phyloP scores from a whole-genome alignment of 768 basidiomycete species.

The Auricularia sp. region DNA sequence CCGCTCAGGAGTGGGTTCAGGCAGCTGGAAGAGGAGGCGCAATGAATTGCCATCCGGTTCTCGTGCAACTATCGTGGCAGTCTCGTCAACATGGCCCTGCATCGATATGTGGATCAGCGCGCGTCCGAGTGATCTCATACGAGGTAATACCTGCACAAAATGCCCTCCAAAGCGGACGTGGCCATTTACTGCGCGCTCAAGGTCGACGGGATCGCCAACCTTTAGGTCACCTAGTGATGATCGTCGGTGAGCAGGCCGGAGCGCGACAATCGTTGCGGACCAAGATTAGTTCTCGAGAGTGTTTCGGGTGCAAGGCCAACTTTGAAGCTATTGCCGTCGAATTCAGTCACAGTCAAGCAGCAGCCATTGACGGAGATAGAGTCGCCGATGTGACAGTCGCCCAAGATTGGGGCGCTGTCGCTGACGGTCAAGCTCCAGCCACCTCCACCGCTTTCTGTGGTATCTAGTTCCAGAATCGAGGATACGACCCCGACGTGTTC shows the following conservation, averaged over 20 bases:
- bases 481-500: constrained; percentile 79
- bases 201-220: constrained; percentile 74
- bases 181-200: constrained; percentile 90
- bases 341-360: constrained; percentile 87
- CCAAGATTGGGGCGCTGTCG: constrained; percentile 61
- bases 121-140: background rate
- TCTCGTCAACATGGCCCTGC: constrained; percentile 90
- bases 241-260: too few relatives aligned
- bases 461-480: constrained; percentile 34
- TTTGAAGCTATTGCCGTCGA: constrained; percentile 77
- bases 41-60: constrained; percentile 79
- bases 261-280: constrained; percentile 30
- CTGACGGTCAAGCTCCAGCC: constrained; percentile 80
- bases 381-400: constrained; percentile 87
- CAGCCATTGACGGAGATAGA: constrained; percentile 84
- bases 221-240: constrained; percentile 54
- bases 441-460: constrained; percentile 42
- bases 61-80: constrained; percentile 61
- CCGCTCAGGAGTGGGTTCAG: constrained; percentile 43
- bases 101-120: background rate
- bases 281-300: constrained; percentile 79
- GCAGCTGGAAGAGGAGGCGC: constrained; percentile 70
- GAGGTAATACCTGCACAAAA: constrained; percentile 72
- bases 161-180: constrained; percentile 93
- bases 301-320: constrained; percentile 97